Base-by-base conservation (phyloP, 768 basidiomycete species). In the Tubosaeta sp. region DNA sequence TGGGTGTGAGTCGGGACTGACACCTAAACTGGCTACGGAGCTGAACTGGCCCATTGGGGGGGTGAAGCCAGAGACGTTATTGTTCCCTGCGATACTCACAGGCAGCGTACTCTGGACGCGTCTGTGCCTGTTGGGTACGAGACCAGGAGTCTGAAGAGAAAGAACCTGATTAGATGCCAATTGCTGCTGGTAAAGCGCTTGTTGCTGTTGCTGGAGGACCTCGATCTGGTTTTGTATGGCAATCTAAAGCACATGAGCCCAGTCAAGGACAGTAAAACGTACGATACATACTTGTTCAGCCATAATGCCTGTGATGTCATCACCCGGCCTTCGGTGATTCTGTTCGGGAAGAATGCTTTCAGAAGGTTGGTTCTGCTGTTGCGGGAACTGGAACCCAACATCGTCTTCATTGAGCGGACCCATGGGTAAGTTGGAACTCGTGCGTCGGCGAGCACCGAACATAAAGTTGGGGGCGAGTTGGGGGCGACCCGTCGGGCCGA, bases 381-480 rank as follows among this genome's bases (percentile, higher is more conserved):
- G 89, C 39, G 89, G 88, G 64, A 92, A 91, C 61, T 89, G 88
- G 71, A 91, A 92, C 35, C 81, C 83, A 46, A 78, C 70, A 61
- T 91, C 91, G 55, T 91, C 91, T 66, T 91, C 89, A 54, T 79
- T 86, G 63, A 88, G 74, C 27, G 88, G 86, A 4, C 82, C 86
- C 71, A 86, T 76, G 12, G 80, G 76, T 25, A 76, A 72, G 37
- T 70, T 67, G 33, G 75, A 71, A 63, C 79, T 83, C 26, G 83
- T 74, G 54, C 76, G 75, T 50, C 73, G 70, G 59, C 73, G 73
- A 51, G 84, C 82, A 45, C 92, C 94, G 67, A 95, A 97, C 78
- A 86, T 91, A 71, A 97, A 95, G 45, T 78, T 77, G n/a, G 92
- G 92, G 11, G 91, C 91, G 35, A 95, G 81, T 65, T 94, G 91